Percentiles rank a stretch among this genome's conserved stretches.
Conservation (phyloP, 306 rosid genomes). For the Vachellia pachyceras region DNA sequence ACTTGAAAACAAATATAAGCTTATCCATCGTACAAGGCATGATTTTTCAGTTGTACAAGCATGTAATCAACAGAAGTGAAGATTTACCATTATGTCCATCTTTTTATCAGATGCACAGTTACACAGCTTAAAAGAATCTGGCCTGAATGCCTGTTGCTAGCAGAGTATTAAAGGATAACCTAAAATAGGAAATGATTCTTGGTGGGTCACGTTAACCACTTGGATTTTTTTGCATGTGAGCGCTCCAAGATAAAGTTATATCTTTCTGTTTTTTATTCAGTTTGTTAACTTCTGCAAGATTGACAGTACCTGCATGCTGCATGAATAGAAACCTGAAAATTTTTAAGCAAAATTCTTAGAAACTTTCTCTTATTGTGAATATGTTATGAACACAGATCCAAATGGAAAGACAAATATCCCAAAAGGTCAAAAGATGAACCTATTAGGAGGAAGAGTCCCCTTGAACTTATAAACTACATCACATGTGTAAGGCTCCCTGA, state of each 20-base stretch:
- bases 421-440: too few relatives aligned
- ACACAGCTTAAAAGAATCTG: neutral
- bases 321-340: neutral
- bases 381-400: too few relatives aligned
- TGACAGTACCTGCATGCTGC: neutral
- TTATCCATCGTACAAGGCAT: neutral
- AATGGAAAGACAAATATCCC: too few relatives aligned
- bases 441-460: too few relatives aligned
- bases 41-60: neutral
- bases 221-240: neutral
- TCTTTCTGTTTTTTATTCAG: too few relatives aligned
- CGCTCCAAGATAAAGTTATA: neutral
- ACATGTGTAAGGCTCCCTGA: too few relatives aligned
- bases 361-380: neutral
- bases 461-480: too few relatives aligned
- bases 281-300: neutral
- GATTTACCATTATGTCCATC: neutral
- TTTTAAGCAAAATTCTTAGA: neutral
- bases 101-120: neutral
- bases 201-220: neutral
- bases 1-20: neutral
- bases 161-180: neutral
- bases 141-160: neutral
- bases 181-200: neutral
- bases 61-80: neutral